Evolutionary conservation across 176 grass and related monocot species (phyloP), one percentile per base, ranked within the genome.

Genomic region (Cenchrus americanus): DNA sequence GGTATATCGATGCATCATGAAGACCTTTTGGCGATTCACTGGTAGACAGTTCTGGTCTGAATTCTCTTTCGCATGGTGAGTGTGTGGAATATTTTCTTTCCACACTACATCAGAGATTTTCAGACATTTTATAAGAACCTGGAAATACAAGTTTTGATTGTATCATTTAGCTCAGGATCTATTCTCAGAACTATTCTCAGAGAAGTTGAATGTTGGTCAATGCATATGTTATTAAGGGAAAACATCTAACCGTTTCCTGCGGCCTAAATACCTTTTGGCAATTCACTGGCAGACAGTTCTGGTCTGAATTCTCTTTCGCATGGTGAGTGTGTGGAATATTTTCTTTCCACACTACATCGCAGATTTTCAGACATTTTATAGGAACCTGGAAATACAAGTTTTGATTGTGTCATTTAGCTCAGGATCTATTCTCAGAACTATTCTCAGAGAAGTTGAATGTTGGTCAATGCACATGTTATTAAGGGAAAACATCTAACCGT

Each of bases 1-100:
- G n/a, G n/a, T n/a, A n/a, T n/a, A n/a, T n/a, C n/a, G n/a, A n/a
- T n/a, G n/a, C n/a, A n/a, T n/a, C n/a, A n/a, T n/a, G n/a, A n/a
- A n/a, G n/a, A n/a, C n/a, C n/a, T n/a, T n/a, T n/a, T n/a, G n/a
- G n/a, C n/a, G n/a, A n/a, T n/a, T n/a, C n/a, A n/a, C n/a, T n/a
- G n/a, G n/a, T n/a, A n/a, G n/a, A n/a, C 96, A 98, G 85, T 98
- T 98, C 79, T 98, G 95, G 80, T 98, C 95, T 59, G 95, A 98
- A 66, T 98, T 98, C 67, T 98, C 95, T 64, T 98, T 89, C 76
- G 95, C 95, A 83, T 95, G 90, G 78, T 95, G 95, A 34, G 95
- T 98, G 80, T 98, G 96, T 68, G 96, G 96, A 79, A 98, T 98
- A 76, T 98, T 98, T 86, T 89, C 90, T 86, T 98, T 94, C 96